phyloP scores from a whole-genome alignment of 2,329 filamentous ascomycete genomes.

The Diplodia scrobiculata region DNA sequence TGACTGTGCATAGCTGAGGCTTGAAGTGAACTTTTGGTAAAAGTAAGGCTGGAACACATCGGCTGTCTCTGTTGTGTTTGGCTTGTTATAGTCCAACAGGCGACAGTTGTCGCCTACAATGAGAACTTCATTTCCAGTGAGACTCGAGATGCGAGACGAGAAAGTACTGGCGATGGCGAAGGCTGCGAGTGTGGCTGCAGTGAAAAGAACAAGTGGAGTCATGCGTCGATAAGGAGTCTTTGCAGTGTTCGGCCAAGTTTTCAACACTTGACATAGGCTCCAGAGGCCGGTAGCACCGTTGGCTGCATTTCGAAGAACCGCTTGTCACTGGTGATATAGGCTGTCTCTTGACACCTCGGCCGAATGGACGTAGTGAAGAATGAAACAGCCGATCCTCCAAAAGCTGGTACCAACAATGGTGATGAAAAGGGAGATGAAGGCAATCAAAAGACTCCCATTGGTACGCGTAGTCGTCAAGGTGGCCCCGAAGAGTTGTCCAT shows the following conservation, averaged over 20 bases:
- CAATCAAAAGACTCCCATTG: not conserved
- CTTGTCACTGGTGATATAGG: not conserved
- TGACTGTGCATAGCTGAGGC: too few species aligned
- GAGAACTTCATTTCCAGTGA: not conserved
- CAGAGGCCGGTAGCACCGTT: not conserved
- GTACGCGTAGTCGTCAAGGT: not conserved
- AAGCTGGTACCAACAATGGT: not conserved
- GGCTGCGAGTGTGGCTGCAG: not conserved
- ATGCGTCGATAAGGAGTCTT: not conserved
- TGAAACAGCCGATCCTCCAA: not conserved
- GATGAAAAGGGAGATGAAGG: not conserved
- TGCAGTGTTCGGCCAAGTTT: not conserved
- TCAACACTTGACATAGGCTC: not conserved
- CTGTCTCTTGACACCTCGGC: not conserved
- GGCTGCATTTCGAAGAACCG: not conserved
- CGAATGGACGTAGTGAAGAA: not conserved
- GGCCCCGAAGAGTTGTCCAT: not conserved
- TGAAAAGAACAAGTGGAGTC: not conserved
- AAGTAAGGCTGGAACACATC: not conserved
- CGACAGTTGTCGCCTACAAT: not conserved
- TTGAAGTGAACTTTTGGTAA: too few species aligned
- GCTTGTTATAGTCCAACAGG: not conserved
- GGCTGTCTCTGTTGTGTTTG: not conserved
- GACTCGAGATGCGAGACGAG: not conserved
- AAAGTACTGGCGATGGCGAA: constrained; percentile 1